Base-by-base conservation (phyloP, 140 eudicot species). In the Oenanthe javanica region DNA sequence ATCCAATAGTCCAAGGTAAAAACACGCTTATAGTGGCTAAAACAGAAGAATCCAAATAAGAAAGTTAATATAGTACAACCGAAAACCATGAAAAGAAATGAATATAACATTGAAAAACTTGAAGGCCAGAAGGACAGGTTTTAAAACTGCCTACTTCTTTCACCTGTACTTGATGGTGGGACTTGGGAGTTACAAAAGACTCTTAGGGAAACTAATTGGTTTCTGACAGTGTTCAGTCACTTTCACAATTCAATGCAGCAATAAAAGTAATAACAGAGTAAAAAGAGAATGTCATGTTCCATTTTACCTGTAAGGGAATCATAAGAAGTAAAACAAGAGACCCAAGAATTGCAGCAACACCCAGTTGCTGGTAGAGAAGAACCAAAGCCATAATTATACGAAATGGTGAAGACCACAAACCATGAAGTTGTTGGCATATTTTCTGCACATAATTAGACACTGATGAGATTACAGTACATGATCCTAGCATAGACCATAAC, bases 381-480 rank as follows among this genome's bases (percentile, higher is more conserved):
- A 88, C 82, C 96, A 92, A 81, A 72, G 98, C 90, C 80, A 94
- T 79, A 76, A 85, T 78, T 63, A 94, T 94, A 75, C 98, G 96
- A 77, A 92, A 89, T 83, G 98, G 98, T 80, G 95, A 93, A 78
- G 98, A 94, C 98, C 98, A 94, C 83, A 94, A 83, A 63, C 86
- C 88, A 80, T 94, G 98, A 77, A 94, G 92, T 80, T 87, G 90
- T 88, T 94, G 96, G 87, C 97, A 90, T 89, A 90, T 84, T 94
- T 86, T 97, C 98, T 94, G 96, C 43, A 83, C 31, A 83, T 9
- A 72, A 76, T 19, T 18, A 72, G 25, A 66, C 13, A 38, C n/a
- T 14, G 10, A 61, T 55, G 42, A 48, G 46, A 82, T 21, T 6
- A 43, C 7, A 72, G 50, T 8, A 72, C 16, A 45, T 9, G 31